Conservation (phyloP, 805 yeast species). For the Kregervanrija delftensis region DNA sequence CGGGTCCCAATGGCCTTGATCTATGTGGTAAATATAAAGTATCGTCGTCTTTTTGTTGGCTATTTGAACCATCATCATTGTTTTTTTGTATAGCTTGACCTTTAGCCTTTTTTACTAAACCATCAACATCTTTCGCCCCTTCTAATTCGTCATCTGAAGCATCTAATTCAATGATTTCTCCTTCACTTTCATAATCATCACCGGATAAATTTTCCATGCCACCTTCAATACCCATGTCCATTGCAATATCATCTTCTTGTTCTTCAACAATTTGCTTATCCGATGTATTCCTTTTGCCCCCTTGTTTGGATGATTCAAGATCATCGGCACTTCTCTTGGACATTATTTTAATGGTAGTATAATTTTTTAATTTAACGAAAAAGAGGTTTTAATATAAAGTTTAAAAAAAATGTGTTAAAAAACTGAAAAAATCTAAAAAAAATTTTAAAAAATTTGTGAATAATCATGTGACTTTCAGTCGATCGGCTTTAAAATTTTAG, state of each 20-base stretch:
- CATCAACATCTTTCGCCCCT: conserved; percentile 51
- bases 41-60: conserved; percentile 9
- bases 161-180: conserved; percentile 78
- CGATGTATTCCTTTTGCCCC: conserved; percentile 12
- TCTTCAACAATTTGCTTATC: conserved; percentile 18
- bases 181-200: conserved; percentile 89
- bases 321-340: conserved; percentile 30
- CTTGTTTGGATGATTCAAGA: conserved; percentile 9
- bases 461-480: too few relatives aligned
- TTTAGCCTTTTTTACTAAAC: conserved; percentile 44
- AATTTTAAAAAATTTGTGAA: background rate
- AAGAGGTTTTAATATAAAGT: background rate
- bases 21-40: conserved; percentile 80
- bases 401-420: background rate
- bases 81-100: conserved; percentile 28
- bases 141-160: conserved; percentile 45
- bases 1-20: conserved; percentile 87
- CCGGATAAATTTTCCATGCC: conserved; percentile 87
- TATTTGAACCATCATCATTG: conserved; percentile 5
- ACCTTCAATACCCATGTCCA: conserved; percentile 52
- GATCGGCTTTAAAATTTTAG: too few relatives aligned
- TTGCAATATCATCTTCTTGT: conserved; percentile 30
- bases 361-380: too few relatives aligned
- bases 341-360: conserved; percentile 15
- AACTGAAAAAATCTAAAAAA: conserved; percentile 1